Evolutionary conservation across 345 rosid species (phyloP), one percentile per base, ranked within the genome.

Genomic region (Arabidopsis thaliana): DNA sequence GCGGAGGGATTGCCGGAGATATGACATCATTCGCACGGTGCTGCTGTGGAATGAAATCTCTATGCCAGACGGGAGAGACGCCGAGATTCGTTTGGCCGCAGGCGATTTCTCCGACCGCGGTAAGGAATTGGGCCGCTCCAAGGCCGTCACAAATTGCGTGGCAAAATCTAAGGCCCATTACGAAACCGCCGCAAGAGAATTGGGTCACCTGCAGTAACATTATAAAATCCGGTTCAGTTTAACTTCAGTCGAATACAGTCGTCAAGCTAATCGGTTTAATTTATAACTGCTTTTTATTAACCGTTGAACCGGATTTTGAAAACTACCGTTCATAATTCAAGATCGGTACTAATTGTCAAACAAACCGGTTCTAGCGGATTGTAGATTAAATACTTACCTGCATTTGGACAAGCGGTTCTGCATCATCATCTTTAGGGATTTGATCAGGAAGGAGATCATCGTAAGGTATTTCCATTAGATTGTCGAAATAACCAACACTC

Each of bases 81-180:
- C 32, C 32, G 32, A 28, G 32, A 28, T 28, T 28, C 32, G 32
- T 28, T 13, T 67, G 34, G 8, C 88, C 88, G 71, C 88, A 57
- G 1, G 89, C 93, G 4, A 82, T 28, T 71, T 88, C 88, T 1
- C 91, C 91, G 4, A 87, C 79, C 3, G 89, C 32, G n/a, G 79
- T 81, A 6, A 91, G 69, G 52, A 91, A 91, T 37, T 81, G 92
- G 28, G 92, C 89, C n/a, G 91, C 91, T 59, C 93, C 91, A 0
- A 88, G 84, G 11, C 91, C 93, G 66, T 91, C 93, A 3, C 89
- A 85, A 12, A 91, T 67, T 20, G 79, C 68, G 75, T 88, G 93
- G 72, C 86, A 80, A 73, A 83, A 87, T 58, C 81, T 72, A 6
- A 88, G 83, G 28, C 92, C 97, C 20, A 86, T 85, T 73, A 84